Percentiles rank a stretch among this genome's conserved stretches.
Conservation (phyloP, 371 early-diverging fungal genomes). For the Rhizomucor miehei region DNA sequence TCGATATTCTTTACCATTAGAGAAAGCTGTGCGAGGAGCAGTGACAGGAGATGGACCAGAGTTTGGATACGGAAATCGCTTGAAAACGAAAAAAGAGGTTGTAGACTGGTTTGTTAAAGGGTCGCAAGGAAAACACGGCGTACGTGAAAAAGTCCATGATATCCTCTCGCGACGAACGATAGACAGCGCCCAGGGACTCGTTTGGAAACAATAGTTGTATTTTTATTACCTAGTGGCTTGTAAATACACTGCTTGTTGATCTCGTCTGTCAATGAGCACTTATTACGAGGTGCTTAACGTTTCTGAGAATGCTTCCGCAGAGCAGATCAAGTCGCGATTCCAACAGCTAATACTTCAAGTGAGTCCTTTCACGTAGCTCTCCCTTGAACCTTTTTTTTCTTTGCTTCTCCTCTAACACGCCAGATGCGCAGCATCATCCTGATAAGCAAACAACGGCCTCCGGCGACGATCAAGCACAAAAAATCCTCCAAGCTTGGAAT, state of each 20-base stretch:
- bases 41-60: conserved; percentile 66
- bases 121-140: conserved; percentile 67
- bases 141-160: conserved; percentile 65
- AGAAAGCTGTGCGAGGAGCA: conserved; percentile 68
- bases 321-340: conserved; percentile 44
- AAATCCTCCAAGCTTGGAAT: conserved; percentile 48
- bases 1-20: conserved; percentile 78
- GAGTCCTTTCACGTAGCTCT: conserved; percentile 5
- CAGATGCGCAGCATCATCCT: conserved; percentile 59
- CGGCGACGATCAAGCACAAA: conserved; percentile 24
- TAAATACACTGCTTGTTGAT: neutral
- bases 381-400: too few species aligned
- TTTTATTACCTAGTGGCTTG: neutral
- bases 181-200: neutral
- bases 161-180: conserved; percentile 48
- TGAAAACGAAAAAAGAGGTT: conserved; percentile 59
- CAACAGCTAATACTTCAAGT: conserved; percentile 47
- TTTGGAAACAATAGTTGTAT: neutral
- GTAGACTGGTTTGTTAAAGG: conserved; percentile 63
- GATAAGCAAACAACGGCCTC: conserved; percentile 28
- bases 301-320: conserved; percentile 32
- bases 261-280: conserved; percentile 24
- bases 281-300: conserved; percentile 44
- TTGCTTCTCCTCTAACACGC: too few species aligned
- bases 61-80: conserved; percentile 50